Percentiles rank a stretch among this genome's conserved stretches.
These are phyloP conservation scores for Oleoguttula mirabilis DNA, from an alignment of 495 filamentous ascomycete genomes.

Conservation along the genomic window DNA sequence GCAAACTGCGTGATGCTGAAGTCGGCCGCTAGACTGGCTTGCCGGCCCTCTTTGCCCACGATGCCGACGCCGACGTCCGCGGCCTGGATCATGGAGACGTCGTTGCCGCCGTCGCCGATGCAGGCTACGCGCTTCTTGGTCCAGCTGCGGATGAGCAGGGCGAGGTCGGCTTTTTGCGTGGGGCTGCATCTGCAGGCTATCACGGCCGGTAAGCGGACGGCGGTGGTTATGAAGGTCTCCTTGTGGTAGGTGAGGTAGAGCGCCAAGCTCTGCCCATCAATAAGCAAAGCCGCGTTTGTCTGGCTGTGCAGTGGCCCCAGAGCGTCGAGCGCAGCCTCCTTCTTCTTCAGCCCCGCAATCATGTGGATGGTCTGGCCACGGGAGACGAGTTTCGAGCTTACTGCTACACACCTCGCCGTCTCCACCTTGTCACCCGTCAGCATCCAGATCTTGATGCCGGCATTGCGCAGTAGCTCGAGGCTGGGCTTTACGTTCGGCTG, in stretches of 20 bases:
- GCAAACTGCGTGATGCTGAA: slow-evolving; percentile 92
- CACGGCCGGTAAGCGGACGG: slow-evolving; percentile 79
- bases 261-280: slow-evolving; percentile 82
- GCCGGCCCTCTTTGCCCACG: slow-evolving; percentile 92
- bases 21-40: slow-evolving; percentile 88
- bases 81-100: slow-evolving; percentile 98
- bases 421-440: slow-evolving; percentile 98
- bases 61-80: slow-evolving; percentile 97
- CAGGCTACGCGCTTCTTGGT: slow-evolving; percentile 91
- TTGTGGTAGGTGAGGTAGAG: slow-evolving; percentile 74
- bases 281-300: slow-evolving; percentile 76
- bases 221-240: slow-evolving; percentile 72
- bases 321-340: slow-evolving; percentile 68
- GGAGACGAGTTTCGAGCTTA: slow-evolving; percentile 87
- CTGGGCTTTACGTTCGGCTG: slow-evolving; percentile 92
- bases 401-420: slow-evolving; percentile 91
- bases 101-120: slow-evolving; percentile 96
- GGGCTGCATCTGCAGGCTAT: slow-evolving; percentile 96
- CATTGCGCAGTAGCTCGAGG: slow-evolving; percentile 88
- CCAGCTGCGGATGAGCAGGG: slow-evolving; percentile 76
- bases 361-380: slow-evolving; percentile 94
- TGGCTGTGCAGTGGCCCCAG: slow-evolving; percentile 82
- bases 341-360: slow-evolving; percentile 55
- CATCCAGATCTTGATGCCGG: slow-evolving; percentile 99
- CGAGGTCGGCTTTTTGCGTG: slow-evolving; percentile 92